Evolutionary conservation across 441 rosid genomes (phyloP).

Genomic region (Cnidoscolus chayamansa): DNA sequence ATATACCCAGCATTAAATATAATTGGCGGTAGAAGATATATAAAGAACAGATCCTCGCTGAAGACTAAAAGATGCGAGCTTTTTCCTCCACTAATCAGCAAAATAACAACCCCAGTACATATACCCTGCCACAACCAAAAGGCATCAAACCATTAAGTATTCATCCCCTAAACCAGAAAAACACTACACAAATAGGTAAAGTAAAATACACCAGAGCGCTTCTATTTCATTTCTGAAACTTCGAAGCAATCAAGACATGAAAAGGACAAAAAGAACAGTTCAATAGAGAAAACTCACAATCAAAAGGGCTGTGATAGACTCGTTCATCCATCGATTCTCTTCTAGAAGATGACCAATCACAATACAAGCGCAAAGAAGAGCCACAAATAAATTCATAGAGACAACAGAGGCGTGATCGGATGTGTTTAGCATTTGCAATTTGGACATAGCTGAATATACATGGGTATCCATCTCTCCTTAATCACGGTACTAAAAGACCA

Average conservation of each 20-base stretch:
- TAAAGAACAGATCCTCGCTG: conserved; percentile 97
- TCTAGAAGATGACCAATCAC: conserved; percentile 92
- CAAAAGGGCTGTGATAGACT: conserved; percentile 85
- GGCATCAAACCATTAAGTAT: background rate
- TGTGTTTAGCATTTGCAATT: conserved; percentile 43
- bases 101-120: conserved; percentile 64
- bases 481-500: background rate
- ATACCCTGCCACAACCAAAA: conserved; percentile 60
- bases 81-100: conserved; percentile 71
- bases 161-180: no score
- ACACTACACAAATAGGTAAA: background rate
- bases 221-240: background rate
- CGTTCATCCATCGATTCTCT: conserved; percentile 97
- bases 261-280: background rate
- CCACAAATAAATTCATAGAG: conserved; percentile 78
- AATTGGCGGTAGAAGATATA: conserved; percentile 91
- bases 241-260: background rate
- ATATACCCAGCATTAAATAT: conserved; percentile 93
- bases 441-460: conserved; percentile 32
- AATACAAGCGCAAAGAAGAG: conserved; percentile 87
- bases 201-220: background rate
- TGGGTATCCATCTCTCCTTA: conserved; percentile 30
- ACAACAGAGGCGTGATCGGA: conserved; percentile 94
- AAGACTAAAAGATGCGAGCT: conserved; percentile 86
- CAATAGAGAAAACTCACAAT: conserved; percentile 49